A percentile compares a stretch with the other conserved stretches of the same genome.
These are phyloP conservation scores for Coffea eugenioides DNA, from an alignment of 257 asterid genomes.

Conservation along the genomic window DNA sequence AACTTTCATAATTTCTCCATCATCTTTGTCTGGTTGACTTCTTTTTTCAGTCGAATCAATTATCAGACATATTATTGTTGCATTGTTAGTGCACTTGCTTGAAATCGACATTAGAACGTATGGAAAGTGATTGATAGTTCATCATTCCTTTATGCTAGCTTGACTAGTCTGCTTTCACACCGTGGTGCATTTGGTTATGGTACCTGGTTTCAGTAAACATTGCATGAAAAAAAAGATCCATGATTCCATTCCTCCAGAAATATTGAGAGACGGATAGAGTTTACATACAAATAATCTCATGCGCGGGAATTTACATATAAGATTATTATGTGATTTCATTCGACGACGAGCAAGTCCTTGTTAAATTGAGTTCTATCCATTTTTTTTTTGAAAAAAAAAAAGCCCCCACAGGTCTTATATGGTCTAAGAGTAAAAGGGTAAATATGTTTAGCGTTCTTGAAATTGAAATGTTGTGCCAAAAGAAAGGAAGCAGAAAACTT, in stretches of 20 bases:
- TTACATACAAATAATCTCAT: neutral
- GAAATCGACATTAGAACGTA: slow-evolving; percentile 13
- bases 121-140: slow-evolving; percentile 10
- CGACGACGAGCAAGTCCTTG: too few relatives aligned
- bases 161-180: neutral
- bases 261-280: neutral
- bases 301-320: neutral
- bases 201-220: neutral
- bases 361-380: neutral
- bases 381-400: neutral
- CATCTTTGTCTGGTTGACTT: slow-evolving; percentile 14
- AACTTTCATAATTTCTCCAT: neutral
- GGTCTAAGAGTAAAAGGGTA: neutral
- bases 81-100: neutral
- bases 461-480: neutral
- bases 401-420: too few relatives aligned
- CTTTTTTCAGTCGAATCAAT: neutral
- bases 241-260: neutral
- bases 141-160: neutral
- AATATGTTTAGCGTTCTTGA: too few relatives aligned
- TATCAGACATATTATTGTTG: neutral
- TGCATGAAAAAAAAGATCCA: slow-evolving; percentile 5
- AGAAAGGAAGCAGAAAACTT: neutral
- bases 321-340: too few relatives aligned
- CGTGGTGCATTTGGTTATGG: neutral